Conservation (phyloP, 108 stramenopile species). For the Skeletonema costatum region DNA sequence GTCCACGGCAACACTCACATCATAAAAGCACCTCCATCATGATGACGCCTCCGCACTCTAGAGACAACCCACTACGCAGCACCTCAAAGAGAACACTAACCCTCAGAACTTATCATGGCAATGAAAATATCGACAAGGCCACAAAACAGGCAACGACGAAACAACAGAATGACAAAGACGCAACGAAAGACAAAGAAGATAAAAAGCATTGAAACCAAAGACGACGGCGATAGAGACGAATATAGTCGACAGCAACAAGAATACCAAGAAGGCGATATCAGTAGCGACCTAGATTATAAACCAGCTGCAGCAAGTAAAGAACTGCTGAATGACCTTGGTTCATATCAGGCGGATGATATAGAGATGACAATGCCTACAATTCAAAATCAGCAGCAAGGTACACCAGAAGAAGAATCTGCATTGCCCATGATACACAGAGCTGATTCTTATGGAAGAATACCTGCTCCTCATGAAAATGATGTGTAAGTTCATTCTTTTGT, state of each 20-base stretch:
- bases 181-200: neutral
- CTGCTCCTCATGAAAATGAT: constrained; percentile 29
- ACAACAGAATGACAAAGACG: neutral
- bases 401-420: neutral
- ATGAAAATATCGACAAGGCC: neutral
- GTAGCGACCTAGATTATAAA: neutral
- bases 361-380: neutral
- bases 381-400: neutral
- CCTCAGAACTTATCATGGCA: neutral
- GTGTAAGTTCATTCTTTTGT: constrained; percentile 16
- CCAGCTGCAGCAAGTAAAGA: neutral
- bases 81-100: neutral
- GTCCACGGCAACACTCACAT: no score
- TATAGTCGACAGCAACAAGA: neutral
- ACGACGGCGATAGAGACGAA: neutral
- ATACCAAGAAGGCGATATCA: neutral
- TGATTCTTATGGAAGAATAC: neutral
- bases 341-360: neutral
- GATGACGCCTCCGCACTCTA: no score
- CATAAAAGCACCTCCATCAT: no score
- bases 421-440: neutral
- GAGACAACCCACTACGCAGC: no score
- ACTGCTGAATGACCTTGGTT: neutral
- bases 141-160: neutral
- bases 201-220: neutral